Percentiles rank a stretch among this genome's conserved stretches.
Conservation (phyloP, 768 basidiomycete species). For the Russula earlei region DNA sequence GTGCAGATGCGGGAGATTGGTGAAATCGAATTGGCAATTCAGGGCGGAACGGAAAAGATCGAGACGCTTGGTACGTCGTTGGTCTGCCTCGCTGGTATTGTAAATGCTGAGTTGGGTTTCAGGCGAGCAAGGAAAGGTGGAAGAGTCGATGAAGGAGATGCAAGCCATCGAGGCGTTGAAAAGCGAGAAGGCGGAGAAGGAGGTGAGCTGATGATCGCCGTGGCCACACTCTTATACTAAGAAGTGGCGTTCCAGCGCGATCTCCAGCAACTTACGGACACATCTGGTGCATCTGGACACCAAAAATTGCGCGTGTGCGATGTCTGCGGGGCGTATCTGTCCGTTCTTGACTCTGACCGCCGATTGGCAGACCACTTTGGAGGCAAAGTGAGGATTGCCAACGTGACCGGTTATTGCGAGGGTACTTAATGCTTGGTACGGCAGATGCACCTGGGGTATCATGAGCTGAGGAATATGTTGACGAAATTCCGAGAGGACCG, state of each 20-base stretch:
- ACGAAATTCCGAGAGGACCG: slow-evolving; percentile 85
- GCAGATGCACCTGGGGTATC: slow-evolving; percentile 99
- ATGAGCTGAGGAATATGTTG: slow-evolving; percentile 93
- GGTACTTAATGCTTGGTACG: slow-evolving; percentile 3
- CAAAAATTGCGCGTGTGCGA: slow-evolving; percentile 99
- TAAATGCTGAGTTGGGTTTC: slow-evolving; percentile 9
- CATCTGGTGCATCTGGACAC: slow-evolving; percentile 98
- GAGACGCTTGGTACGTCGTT: slow-evolving; percentile 67
- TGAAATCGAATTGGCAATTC: slow-evolving; percentile 97
- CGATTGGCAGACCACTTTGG: slow-evolving; percentile 99
- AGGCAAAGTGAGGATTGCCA: slow-evolving; percentile 67
- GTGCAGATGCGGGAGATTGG: slow-evolving; percentile 98
- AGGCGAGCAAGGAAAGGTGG: slow-evolving; percentile 99
- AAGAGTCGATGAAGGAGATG: slow-evolving; percentile 97
- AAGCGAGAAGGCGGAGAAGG: slow-evolving; percentile 91
- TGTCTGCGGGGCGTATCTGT: slow-evolving; percentile 98
- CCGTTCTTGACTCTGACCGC: slow-evolving; percentile 95
- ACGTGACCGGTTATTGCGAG: background rate
- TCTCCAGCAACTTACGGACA: slow-evolving; percentile 92
- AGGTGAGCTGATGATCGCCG: slow-evolving; percentile 41
- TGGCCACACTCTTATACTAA: background rate
- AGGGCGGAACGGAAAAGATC: slow-evolving; percentile 97
- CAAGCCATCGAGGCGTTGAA: slow-evolving; percentile 96
- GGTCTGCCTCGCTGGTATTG: background rate
- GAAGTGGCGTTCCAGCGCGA: slow-evolving; percentile 50